Percentiles rank a stretch among this genome's conserved stretches.
Evolutionary conservation across 192 early-diverging fungal species (phyloP).

Genomic region (Coemansia sp.): DNA sequence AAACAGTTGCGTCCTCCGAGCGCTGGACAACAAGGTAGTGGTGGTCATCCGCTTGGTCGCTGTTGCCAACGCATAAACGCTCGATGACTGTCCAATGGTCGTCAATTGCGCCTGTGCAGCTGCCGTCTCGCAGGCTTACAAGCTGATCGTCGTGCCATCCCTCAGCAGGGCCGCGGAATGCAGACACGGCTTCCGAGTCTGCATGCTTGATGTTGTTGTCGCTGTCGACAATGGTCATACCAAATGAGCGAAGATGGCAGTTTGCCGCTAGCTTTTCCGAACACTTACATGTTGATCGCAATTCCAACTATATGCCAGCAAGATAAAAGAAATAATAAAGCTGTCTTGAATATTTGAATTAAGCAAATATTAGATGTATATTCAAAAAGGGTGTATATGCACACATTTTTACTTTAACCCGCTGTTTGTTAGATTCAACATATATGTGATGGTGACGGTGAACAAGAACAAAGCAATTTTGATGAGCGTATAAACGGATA

Average conservation of each 20-base stretch:
- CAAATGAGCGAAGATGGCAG: slow-evolving; percentile 48
- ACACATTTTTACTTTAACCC: no score
- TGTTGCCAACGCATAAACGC: slow-evolving; percentile 17
- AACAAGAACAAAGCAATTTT: no score
- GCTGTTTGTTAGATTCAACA: no score
- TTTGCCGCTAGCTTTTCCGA: slow-evolving; percentile 21
- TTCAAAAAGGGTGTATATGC: no score
- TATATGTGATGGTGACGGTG: no score
- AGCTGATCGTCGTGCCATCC: slow-evolving; percentile 27
- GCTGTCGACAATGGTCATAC: slow-evolving; percentile 33
- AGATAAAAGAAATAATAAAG: no score
- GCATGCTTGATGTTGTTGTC: slow-evolving; percentile 30
- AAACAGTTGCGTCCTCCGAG: slow-evolving; percentile 23
- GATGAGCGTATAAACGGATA: no score
- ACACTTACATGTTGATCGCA: slow-evolving; percentile 31
- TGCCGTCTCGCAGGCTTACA: slow-evolving; percentile 21
- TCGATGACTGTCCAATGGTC: slow-evolving; percentile 41
- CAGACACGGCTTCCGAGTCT: slow-evolving; percentile 40
- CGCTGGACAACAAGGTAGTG: slow-evolving; percentile 47
- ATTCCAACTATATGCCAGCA: slow-evolving; percentile 19
- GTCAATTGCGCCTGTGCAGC: slow-evolving; percentile 13
- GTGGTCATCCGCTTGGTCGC: slow-evolving; percentile 11
- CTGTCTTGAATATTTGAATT: no score
- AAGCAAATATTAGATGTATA: no score
- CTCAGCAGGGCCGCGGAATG: slow-evolving; percentile 41